Base-by-base conservation (phyloP, 2,329 filamentous ascomycete genomes). In the Akanthomyces dipterigenus region DNA sequence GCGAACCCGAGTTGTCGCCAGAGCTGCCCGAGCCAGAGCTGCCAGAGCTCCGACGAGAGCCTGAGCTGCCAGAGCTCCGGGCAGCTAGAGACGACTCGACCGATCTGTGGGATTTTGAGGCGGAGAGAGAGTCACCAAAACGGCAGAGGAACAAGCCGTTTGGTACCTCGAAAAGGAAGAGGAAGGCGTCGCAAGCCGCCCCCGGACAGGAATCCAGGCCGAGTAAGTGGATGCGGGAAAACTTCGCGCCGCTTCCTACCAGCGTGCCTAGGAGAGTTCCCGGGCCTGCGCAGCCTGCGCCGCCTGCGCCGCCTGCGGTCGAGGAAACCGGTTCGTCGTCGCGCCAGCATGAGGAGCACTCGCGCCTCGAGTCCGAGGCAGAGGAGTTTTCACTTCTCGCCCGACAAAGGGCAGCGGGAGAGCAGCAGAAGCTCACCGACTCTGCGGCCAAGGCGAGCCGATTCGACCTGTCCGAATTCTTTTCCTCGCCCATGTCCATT, bases 21-120 rank as follows among this genome's bases (percentile, higher is more conserved):
- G 36, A 38, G 14, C 2, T 20, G n/a, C 14, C 55, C 3, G 55
- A 58, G 16, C 28, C 31, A 5, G 43, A 58, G 22, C 8, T 38
- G 34, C 34, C 34, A 9, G 34, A 9, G 34, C 34, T 36, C 11
- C 34, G 6, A 12, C 31, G 31, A 6, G 31, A 31, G 9, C 31
- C 31, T 9, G 31, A 31, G 31, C 8, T 38, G 5, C 55, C 42
- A 16, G 16, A 28, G n/a, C 42, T 45, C 14, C 28, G 5, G 43
- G 31, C 28, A 20, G 20, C 34, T 20, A 57, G 51, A 28, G 75
- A 75, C 28, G 78, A 79, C n/a, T 77, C 78, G 3, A 79, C 78
- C 12, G 74, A 86, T 64, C 76, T 86, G 12, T 86, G 83, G 82
- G 82, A 81, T 36, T 67, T 84, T 26, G 83, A 86, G 67, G 83